Percentiles rank a stretch among this genome's conserved stretches.
phyloP scores from a whole-genome alignment of 2,329 filamentous ascomycete genomes.

The Aspergillus flavus region DNA sequence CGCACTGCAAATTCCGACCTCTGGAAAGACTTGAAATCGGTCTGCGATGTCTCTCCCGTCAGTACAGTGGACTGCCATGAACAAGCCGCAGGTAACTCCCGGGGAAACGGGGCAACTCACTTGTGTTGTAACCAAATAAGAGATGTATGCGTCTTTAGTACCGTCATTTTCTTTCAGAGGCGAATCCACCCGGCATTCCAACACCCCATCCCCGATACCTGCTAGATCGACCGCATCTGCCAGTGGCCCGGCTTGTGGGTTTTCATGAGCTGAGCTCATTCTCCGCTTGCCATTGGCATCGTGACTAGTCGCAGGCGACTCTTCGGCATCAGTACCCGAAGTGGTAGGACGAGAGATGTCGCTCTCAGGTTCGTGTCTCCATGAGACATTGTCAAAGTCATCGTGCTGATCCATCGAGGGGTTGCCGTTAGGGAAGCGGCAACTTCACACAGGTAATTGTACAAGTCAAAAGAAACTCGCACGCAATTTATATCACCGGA shows the following conservation, averaged over 20 bases:
- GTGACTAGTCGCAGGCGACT: constrained; percentile 37
- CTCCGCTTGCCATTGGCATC: constrained; percentile 52
- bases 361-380: constrained; percentile 65
- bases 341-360: constrained; percentile 46
- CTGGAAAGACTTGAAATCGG: constrained; percentile 91
- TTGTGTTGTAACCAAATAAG: constrained; percentile 89
- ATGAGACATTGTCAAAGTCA: constrained; percentile 80
- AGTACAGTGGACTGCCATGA: constrained; percentile 9
- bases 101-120: constrained; percentile 53
- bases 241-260: constrained; percentile 52
- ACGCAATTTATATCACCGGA: background rate
- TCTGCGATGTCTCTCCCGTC: constrained; percentile 56
- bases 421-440: constrained; percentile 16
- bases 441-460: background rate
- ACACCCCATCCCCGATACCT: constrained; percentile 68
- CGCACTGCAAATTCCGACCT: constrained; percentile 77
- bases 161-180: constrained; percentile 95
- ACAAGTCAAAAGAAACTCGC: background rate
- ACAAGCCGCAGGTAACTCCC: background rate
- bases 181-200: constrained; percentile 80
- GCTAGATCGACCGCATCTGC: constrained; percentile 62
- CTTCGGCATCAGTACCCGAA: constrained; percentile 45
- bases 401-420: constrained; percentile 56
- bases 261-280: constrained; percentile 49
- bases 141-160: constrained; percentile 94